Evolutionary conservation across 2,329 filamentous ascomycete genomes (phyloP).

Genomic region (Trichoderma asperellum): DNA sequence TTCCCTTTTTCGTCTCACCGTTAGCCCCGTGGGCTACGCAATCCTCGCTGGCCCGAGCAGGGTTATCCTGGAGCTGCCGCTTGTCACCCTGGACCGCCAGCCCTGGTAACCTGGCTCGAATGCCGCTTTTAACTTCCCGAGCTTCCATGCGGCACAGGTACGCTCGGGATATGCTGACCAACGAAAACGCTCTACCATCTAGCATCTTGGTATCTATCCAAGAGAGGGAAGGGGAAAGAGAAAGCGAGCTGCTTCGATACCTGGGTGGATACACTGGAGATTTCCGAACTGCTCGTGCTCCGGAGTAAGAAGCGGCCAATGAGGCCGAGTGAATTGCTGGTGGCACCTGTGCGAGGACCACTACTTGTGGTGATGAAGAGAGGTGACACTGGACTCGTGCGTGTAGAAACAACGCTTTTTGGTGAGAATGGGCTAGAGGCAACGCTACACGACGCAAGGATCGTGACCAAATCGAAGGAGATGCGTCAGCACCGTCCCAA

Average conservation of each 20-base stretch:
- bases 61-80: slow-evolving; percentile 25
- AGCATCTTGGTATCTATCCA: not conserved
- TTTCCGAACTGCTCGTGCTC: not conserved
- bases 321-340: not conserved
- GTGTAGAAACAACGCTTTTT: not conserved
- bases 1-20: slow-evolving; percentile 14
- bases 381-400: not conserved
- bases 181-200: not conserved
- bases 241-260: not conserved
- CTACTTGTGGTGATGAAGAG: not conserved
- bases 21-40: slow-evolving; percentile 22
- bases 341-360: not conserved
- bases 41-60: slow-evolving; percentile 8
- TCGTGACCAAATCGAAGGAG: slow-evolving; percentile 25
- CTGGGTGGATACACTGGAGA: not conserved
- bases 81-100: slow-evolving; percentile 23
- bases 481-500: slow-evolving; percentile 22
- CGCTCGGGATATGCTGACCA: slow-evolving; percentile 12
- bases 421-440: slow-evolving; percentile 12
- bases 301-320: not conserved
- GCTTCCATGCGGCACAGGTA: slow-evolving; percentile 23
- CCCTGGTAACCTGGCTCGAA: slow-evolving; percentile 12
- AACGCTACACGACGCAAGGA: slow-evolving; percentile 25
- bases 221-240: not conserved
- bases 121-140: slow-evolving; percentile 28